Evolutionary conservation across 345 rosid genomes (phyloP).

Genomic region (Dovyalis caffra): DNA sequence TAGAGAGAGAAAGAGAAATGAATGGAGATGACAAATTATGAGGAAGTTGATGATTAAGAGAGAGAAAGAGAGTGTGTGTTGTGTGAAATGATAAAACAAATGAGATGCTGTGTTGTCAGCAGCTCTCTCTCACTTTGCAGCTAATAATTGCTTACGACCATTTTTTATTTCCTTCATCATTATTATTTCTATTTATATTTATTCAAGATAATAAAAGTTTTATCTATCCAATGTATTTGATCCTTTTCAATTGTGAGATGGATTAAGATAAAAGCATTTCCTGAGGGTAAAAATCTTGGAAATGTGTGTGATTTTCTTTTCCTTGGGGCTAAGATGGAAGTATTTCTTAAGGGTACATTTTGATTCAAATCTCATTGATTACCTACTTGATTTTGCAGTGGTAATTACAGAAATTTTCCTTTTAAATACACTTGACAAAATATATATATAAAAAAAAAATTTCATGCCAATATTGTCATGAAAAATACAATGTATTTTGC

Average conservation of each 20-base stretch:
- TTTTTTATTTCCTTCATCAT: constrained; percentile 10
- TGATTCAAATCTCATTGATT: no score
- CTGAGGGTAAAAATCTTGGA: neutral
- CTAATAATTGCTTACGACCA: constrained; percentile 70
- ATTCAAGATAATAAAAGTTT: neutral
- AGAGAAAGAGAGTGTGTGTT: constrained; percentile 32
- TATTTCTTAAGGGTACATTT: no score
- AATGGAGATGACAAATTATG: constrained; percentile 59
- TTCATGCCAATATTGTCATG: no score
- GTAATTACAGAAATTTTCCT: no score
- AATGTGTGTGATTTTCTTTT: no score
- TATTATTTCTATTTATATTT: neutral
- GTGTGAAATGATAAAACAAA: constrained; percentile 42
- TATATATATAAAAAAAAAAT: no score
- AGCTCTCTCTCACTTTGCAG: constrained; percentile 82
- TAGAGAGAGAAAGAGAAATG: constrained; percentile 2
- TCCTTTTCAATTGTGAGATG: no score
- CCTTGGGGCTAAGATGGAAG: neutral
- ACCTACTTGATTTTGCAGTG: no score
- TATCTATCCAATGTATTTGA: neutral
- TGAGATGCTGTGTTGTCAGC: constrained; percentile 71
- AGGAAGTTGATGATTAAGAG: constrained; percentile 67
- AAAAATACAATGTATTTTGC: no score
- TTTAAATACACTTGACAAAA: no score
- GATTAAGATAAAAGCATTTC: neutral